phyloP scores from a whole-genome alignment of 2,329 filamentous ascomycete genomes.

The Xylariales sp. region DNA sequence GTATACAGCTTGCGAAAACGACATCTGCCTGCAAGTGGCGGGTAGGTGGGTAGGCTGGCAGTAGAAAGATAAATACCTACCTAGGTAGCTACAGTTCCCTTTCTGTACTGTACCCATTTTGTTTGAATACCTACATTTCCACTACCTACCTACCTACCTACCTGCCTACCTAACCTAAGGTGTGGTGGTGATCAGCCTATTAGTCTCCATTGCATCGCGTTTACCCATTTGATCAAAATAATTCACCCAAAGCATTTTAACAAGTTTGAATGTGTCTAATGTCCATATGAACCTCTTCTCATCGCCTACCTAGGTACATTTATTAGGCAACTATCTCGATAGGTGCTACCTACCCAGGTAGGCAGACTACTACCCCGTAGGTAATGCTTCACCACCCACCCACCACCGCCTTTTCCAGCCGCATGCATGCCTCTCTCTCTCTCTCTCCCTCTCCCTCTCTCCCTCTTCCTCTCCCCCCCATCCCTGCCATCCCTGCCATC shows the following conservation, averaged over 20 bases:
- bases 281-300: not conserved
- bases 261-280: not conserved
- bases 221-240: not conserved
- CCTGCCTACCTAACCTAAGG: not conserved
- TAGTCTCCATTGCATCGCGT: not conserved
- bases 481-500: not conserved
- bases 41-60: not conserved
- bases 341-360: not conserved
- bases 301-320: not conserved
- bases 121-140: not conserved
- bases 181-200: not conserved
- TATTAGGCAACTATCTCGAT: not conserved
- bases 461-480: too few species aligned
- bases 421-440: conserved; percentile 12
- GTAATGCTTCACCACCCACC: not conserved
- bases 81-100: too few species aligned
- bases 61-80: conserved; percentile 5
- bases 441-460: too few species aligned
- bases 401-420: conserved; percentile 3
- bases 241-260: not conserved
- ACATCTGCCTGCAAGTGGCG: conserved; percentile 37
- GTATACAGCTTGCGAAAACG: conserved; percentile 30
- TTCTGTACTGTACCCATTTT: not conserved
- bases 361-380: not conserved
- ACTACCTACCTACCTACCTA: too few species aligned